These are phyloP conservation scores for Pythium phragmitis DNA, from an alignment of 352 stramenopile genomes.

Conservation along the genomic window DNA sequence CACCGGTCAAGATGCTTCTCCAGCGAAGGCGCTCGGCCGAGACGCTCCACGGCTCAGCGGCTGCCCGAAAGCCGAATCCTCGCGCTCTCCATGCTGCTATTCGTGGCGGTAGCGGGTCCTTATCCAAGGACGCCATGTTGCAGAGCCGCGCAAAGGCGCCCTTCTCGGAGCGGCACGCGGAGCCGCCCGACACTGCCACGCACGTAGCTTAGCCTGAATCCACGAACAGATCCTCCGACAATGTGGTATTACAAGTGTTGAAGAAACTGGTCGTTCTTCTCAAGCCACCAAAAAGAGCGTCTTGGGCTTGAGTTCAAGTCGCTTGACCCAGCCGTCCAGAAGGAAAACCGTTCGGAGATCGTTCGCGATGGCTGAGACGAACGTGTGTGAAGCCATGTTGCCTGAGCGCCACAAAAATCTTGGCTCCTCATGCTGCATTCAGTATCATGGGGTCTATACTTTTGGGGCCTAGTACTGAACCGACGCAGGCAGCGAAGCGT, in stretches of 20 bases:
- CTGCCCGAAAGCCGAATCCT: background rate
- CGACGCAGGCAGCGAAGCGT: background rate
- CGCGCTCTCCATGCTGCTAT: background rate
- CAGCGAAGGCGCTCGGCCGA: constrained; percentile 39
- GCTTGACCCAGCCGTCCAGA: too few relatives aligned
- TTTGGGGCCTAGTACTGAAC: background rate
- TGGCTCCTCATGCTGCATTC: background rate
- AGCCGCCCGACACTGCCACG: background rate
- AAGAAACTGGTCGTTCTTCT: too few relatives aligned
- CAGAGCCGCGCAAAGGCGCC: background rate
- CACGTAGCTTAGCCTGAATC: background rate
- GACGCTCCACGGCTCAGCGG: constrained; percentile 6
- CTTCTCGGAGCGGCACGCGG: background rate
- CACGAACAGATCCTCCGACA: too few relatives aligned
- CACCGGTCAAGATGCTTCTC: constrained; percentile 63
- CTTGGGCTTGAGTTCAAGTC: too few relatives aligned
- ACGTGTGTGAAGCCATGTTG: background rate
- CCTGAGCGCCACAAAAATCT: background rate
- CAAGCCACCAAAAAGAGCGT: too few relatives aligned
- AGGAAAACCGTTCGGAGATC: too few relatives aligned
- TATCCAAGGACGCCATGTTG: constrained; percentile 19
- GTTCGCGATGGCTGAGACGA: background rate
- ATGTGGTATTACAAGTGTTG: too few relatives aligned
- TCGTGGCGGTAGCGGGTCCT: constrained; percentile 9
- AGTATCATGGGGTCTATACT: background rate